Percentiles rank a stretch among this genome's conserved stretches.
phyloP scores from a whole-genome alignment of 441 rosid species.

The Eutrema salsugineum region DNA sequence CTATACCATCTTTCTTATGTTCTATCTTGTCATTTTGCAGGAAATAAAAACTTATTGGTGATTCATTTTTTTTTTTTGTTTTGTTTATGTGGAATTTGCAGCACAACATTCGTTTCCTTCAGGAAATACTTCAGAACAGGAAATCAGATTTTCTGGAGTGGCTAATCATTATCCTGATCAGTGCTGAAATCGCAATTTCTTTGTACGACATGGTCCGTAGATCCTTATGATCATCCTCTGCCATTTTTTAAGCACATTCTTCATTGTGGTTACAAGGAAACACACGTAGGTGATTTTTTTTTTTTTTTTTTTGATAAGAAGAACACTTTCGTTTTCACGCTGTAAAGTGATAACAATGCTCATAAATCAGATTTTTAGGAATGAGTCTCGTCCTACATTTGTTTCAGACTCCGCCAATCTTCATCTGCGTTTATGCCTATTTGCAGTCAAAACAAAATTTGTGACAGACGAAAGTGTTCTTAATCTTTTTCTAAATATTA shows the following conservation, averaged over 20 bases:
- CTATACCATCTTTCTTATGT: not conserved
- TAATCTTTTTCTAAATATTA: too few relatives aligned
- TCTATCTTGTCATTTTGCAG: not conserved
- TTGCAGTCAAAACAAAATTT: not conserved
- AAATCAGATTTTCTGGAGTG: slow-evolving; percentile 91
- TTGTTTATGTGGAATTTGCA: slow-evolving; percentile 44
- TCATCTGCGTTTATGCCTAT: not conserved
- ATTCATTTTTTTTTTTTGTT: not conserved
- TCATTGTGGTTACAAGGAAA: not conserved
- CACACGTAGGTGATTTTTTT: not conserved
- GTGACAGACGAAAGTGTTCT: not conserved
- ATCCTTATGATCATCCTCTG: slow-evolving; percentile 35
- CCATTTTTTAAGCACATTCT: slow-evolving; percentile 2
- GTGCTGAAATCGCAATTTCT: slow-evolving; percentile 70
- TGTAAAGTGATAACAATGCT: slow-evolving; percentile 20
- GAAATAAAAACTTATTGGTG: not conserved
- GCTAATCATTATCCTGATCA: slow-evolving; percentile 81
- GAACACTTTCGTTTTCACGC: not conserved
- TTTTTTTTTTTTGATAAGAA: too few relatives aligned
- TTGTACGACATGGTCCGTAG: slow-evolving; percentile 54
- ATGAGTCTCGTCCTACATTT: not conserved
- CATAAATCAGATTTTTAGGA: not conserved
- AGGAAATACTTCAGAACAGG: slow-evolving; percentile 92
- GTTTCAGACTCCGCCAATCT: not conserved
- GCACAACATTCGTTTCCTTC: slow-evolving; percentile 92